These are phyloP conservation scores for Beauveria brongniartii DNA, from an alignment of 2,329 filamentous ascomycete species.

Conservation along the genomic window DNA sequence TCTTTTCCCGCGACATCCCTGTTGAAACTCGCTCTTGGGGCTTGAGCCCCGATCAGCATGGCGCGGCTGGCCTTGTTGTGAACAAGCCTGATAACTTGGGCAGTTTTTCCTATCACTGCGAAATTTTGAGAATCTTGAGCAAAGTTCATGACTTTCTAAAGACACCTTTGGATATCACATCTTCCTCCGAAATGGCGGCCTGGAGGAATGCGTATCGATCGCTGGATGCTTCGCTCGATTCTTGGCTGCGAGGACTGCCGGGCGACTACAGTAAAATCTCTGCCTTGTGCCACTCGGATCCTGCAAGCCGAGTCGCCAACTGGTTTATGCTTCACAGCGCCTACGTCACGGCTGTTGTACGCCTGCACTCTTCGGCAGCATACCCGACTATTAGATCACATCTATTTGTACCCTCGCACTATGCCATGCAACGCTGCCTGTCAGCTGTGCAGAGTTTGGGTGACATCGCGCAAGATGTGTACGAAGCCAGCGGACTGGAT, in stretches of 20 bases:
- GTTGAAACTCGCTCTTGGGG: constrained; percentile 31
- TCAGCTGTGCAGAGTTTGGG: constrained; percentile 36
- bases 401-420: constrained; percentile 35
- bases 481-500: constrained; percentile 34
- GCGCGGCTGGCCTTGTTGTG: constrained; percentile 21
- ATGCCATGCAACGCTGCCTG: constrained; percentile 36
- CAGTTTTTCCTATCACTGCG: constrained; percentile 37
- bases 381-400: constrained; percentile 33
- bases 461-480: constrained; percentile 35
- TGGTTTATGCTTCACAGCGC: constrained; percentile 40
- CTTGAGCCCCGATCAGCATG: constrained; percentile 18
- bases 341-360: constrained; percentile 35
- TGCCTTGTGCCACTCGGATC: constrained; percentile 36
- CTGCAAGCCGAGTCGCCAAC: constrained; percentile 36
- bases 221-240: constrained; percentile 31
- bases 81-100: constrained; percentile 35
- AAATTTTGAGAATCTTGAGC: constrained; percentile 34
- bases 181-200: constrained; percentile 27
- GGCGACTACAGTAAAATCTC: constrained; percentile 38
- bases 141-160: constrained; percentile 36
- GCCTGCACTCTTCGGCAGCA: constrained; percentile 35
- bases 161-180: constrained; percentile 30
- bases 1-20: constrained; percentile 35
- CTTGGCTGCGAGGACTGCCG: constrained; percentile 34
- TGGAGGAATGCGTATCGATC: constrained; percentile 34